Evolutionary conservation across 495 filamentous ascomycete species (phyloP).

Genomic region (Neurospora cerealis): DNA sequence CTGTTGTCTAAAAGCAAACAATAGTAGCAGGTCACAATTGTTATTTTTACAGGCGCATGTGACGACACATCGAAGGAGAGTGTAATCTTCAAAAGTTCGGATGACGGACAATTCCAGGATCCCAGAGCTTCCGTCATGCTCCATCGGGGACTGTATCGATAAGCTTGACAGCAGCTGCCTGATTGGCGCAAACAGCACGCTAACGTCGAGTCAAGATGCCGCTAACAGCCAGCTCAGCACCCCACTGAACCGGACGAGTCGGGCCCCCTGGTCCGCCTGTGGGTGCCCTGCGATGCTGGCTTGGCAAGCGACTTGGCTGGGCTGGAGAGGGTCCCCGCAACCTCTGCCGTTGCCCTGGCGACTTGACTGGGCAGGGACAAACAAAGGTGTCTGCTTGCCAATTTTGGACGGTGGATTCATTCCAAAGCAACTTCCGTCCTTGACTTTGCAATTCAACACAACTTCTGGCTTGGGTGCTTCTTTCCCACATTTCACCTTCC

Average conservation of each 20-base stretch:
- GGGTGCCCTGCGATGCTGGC: background rate
- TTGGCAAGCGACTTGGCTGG: background rate
- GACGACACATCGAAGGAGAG: background rate
- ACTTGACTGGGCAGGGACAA: background rate
- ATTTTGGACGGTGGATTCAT: background rate
- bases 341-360: background rate
- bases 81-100: background rate
- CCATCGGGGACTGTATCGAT: background rate
- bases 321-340: background rate
- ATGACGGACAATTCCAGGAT: background rate
- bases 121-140: background rate
- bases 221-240: background rate
- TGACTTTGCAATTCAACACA: background rate
- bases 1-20: background rate
- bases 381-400: background rate
- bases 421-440: background rate
- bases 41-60: background rate
- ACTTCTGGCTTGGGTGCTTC: background rate
- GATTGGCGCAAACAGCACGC: background rate
- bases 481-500: background rate
- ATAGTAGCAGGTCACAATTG: background rate
- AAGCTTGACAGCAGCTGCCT: background rate
- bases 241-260: background rate
- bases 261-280: background rate
- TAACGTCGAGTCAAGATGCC: background rate